Conservation (phyloP, 768 basidiomycete species). For the Naganishia kalamii region DNA sequence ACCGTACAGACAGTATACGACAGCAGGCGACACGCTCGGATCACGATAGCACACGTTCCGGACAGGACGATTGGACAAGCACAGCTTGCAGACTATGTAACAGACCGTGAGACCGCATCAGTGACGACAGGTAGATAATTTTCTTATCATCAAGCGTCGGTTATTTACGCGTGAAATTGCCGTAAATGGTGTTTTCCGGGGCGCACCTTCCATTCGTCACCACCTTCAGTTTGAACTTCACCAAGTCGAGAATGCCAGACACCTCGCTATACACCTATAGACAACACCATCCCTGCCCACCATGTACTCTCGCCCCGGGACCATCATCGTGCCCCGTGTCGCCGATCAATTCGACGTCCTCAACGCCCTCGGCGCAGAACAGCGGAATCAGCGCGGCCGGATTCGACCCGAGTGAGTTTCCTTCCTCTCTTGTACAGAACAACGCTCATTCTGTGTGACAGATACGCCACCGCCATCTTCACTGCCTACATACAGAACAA, state of each 20-base stretch:
- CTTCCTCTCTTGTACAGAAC: neutral
- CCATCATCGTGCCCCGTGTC: neutral
- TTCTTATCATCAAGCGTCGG: too few species aligned
- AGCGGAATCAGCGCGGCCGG: constrained; percentile 8
- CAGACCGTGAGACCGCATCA: too few species aligned
- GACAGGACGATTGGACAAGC: too few species aligned
- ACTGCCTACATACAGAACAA: constrained; percentile 39
- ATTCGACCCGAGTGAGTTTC: neutral
- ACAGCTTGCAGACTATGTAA: too few species aligned
- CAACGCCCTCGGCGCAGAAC: constrained; percentile 16
- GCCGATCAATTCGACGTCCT: constrained; percentile 22
- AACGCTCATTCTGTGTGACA: neutral
- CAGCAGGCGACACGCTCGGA: too few species aligned
- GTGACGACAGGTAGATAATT: neutral
- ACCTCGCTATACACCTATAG: too few species aligned
- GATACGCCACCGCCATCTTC: constrained; percentile 39
- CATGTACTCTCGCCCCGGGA: neutral
- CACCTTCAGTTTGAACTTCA: neutral
- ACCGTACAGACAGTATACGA: too few species aligned
- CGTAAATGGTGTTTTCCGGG: neutral
- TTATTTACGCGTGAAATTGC: neutral
- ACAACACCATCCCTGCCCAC: neutral
- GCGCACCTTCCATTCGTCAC: neutral
- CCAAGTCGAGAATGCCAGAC: too few species aligned
- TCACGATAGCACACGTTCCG: too few species aligned